These are phyloP conservation scores for Ilyonectria mors-panacis DNA, from an alignment of 2,329 filamentous ascomycete genomes.

Conservation along the genomic window DNA sequence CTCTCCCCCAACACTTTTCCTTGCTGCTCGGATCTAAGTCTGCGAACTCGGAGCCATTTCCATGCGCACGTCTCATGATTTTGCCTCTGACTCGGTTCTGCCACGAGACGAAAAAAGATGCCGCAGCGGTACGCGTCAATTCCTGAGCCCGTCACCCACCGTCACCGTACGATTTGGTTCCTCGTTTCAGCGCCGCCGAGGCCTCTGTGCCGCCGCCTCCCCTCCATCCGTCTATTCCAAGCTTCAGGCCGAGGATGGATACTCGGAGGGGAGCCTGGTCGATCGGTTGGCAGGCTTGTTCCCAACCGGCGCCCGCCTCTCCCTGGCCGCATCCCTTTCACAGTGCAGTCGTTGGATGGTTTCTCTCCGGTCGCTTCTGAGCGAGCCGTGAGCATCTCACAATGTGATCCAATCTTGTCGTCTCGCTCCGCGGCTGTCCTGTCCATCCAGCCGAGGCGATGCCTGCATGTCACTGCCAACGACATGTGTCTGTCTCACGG, in stretches of 20 bases:
- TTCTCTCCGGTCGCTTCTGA: constrained; percentile 12
- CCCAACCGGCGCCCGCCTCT: constrained; percentile 9
- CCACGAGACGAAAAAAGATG: background rate
- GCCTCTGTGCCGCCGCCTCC: constrained; percentile 14
- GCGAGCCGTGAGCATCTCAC: background rate
- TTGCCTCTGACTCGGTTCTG: background rate
- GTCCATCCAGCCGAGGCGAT: constrained; percentile 38
- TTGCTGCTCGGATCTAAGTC: background rate
- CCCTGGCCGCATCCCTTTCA: constrained; percentile 10
- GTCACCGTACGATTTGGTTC: constrained; percentile 17
- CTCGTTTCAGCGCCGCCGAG: constrained; percentile 28
- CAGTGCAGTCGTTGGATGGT: constrained; percentile 10
- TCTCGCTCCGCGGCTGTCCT: constrained; percentile 23
- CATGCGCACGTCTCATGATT: constrained; percentile 8
- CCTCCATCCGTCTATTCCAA: constrained; percentile 16
- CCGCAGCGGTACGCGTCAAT: background rate
- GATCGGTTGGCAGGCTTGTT: constrained; percentile 35
- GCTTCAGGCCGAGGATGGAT: constrained; percentile 13
- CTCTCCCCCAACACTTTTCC: background rate
- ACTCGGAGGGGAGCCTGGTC: constrained; percentile 31
- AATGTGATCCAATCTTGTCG: constrained; percentile 25
- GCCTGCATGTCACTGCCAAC: constrained; percentile 23
- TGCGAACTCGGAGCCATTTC: constrained; percentile 4
- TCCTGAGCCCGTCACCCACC: background rate
- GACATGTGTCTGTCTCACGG: constrained; percentile 38